These are phyloP conservation scores for Tricholomella constricta DNA, from an alignment of 768 basidiomycete genomes.

Conservation along the genomic window DNA sequence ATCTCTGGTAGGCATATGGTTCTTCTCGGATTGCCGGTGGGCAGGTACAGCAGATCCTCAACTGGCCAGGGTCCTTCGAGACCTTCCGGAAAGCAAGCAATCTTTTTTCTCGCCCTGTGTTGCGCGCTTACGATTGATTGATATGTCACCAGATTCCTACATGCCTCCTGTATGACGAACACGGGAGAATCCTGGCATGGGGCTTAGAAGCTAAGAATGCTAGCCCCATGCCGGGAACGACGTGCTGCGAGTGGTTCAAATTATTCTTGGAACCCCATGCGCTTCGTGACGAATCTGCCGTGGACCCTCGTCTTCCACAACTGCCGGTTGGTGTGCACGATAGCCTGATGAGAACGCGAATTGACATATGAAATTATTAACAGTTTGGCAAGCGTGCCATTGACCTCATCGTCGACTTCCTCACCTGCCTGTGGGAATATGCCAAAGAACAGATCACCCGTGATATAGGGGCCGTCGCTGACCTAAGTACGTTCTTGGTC, in stretches of 20 bases:
- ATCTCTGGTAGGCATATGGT: constrained; percentile 66
- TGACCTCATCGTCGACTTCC: constrained; percentile 83
- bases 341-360: constrained; percentile 8
- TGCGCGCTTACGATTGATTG: constrained; percentile 6
- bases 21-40: constrained; percentile 83
- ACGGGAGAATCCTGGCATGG: constrained; percentile 78
- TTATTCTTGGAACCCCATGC: constrained; percentile 83
- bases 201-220: constrained; percentile 87
- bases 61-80: constrained; percentile 85
- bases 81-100: constrained; percentile 73
- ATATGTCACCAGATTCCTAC: constrained; percentile 61
- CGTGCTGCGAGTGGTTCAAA: constrained; percentile 72
- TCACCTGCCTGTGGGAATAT: constrained; percentile 84
- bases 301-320: constrained; percentile 79
- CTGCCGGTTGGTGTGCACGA: constrained; percentile 61
- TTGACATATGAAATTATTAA: constrained; percentile 10
- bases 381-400: constrained; percentile 75
- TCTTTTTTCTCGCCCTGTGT: neutral
- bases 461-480: constrained; percentile 84
- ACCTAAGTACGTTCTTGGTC: constrained; percentile 63
- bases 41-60: constrained; percentile 78
- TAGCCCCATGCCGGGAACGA: constrained; percentile 63
- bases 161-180: constrained; percentile 78
- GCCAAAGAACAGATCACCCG: constrained; percentile 85
- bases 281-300: constrained; percentile 65